Evolutionary conservation across 202 grass and related monocot species (phyloP), one percentile per base, ranked within the genome.

Genomic region (Brachypodium distachyon): DNA sequence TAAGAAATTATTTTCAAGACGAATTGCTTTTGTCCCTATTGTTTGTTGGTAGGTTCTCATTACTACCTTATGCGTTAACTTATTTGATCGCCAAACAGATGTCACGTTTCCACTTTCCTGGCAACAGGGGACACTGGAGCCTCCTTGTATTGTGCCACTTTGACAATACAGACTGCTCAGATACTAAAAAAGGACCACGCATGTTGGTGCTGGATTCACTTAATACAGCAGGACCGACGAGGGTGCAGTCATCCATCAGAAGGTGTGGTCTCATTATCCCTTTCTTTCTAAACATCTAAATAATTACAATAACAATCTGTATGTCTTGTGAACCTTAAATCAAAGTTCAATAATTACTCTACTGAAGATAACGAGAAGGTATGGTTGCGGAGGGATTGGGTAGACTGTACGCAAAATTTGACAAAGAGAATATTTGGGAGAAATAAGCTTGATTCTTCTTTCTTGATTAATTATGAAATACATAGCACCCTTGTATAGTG

Each of bases 201-300:
- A 98, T 98, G 91, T 75, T 98, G 38, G 72, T 98, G 40, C 77
- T 98, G 36, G 95, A 98, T 92, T 98, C 95, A 81, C 91, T 98
- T 17, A 87, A 92, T n/a, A 57, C 58, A n/a, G 62, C 74, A 25
- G 90, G 71, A 58, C 96, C 96, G 2, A 79, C 75, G 39, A 90
- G 89, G 79, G 76, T 98, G 67, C 80, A 64, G 62, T 55, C 74
- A 9, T 49, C 73, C 29, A 98, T 98, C 53, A 90, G 85, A 92
- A 90, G 76, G 96, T 92, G 56, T 78, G 49, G 46, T 56, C 36
- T 40, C 67, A 38, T 17, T 46, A 37, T 5, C 25, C 18, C 41
- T 27, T 28, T 31, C 13, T 54, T 33, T 69, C 21, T 43, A 58
- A 61, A 6, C 17, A 43, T 16, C 3, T 79, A 67, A 17, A 74